A percentile compares a stretch with the other conserved stretches of the same genome.
Evolutionary conservation across 768 basidiomycete species (phyloP).

Genomic region (Mycena chlorophos): DNA sequence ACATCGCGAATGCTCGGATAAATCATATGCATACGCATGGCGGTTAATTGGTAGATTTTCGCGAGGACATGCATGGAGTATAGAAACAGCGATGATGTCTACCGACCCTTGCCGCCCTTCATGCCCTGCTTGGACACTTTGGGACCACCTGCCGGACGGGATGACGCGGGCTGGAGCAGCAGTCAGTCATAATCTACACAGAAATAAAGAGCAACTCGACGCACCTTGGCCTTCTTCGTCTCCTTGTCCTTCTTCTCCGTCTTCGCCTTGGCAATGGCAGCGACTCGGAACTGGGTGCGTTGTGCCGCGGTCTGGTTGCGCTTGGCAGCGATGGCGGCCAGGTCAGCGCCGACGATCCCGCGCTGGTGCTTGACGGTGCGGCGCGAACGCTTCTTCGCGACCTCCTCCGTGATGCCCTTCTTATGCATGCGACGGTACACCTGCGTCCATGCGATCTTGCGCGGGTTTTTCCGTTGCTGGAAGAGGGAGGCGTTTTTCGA

Average conservation of each 20-base stretch:
- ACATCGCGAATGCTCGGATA: no score
- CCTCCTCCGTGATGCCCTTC: conserved; percentile 99
- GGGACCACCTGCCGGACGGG: conserved; percentile 59
- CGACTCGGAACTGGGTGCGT: conserved; percentile 75
- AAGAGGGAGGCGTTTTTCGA: conserved; percentile 97
- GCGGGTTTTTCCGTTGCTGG: conserved; percentile 99
- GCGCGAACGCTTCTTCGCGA: conserved; percentile 97
- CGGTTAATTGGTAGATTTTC: not conserved
- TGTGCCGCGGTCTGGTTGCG: conserved; percentile 89
- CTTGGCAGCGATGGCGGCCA: conserved; percentile 86
- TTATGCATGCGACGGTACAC: conserved; percentile 98
- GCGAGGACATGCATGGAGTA: conserved; percentile 4
- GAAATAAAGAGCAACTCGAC: conserved; percentile 21
- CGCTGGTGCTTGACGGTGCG: conserved; percentile 97
- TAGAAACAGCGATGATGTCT: not conserved
- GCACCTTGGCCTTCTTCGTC: conserved; percentile 82
- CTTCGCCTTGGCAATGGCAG: conserved; percentile 93
- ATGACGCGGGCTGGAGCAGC: conserved; percentile 49
- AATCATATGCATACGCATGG: no score
- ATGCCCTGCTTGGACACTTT: conserved; percentile 95
- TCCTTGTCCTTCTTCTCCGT: conserved; percentile 97
- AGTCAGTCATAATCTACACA: conserved; percentile 1
- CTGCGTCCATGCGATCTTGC: conserved; percentile 98
- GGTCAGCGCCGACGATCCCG: conserved; percentile 96
- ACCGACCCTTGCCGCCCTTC: conserved; percentile 87